phyloP scores from a whole-genome alignment of 108 stramenopile species.

The Cylindrotheca fusiformis region DNA sequence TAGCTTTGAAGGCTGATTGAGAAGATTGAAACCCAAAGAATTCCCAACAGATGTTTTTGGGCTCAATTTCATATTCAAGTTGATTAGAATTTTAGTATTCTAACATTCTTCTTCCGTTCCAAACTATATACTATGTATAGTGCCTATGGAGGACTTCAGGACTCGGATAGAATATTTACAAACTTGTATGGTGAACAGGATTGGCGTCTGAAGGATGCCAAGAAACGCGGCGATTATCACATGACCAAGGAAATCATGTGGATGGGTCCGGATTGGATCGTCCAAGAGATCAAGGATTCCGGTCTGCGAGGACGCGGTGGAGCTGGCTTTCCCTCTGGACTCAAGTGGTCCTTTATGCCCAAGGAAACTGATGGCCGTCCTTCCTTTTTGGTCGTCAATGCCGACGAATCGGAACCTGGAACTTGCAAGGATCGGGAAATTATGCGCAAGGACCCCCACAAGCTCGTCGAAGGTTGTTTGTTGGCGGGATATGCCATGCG shows the following conservation, averaged over 20 bases:
- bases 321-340: conserved; percentile 97
- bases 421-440: conserved; percentile 99
- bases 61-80: conserved; percentile 5
- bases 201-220: conserved; percentile 95
- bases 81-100: background rate
- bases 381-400: conserved; percentile 98
- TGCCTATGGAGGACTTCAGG: conserved; percentile 87
- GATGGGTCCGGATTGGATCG: conserved; percentile 99
- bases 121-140: conserved; percentile 17
- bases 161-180: conserved; percentile 99
- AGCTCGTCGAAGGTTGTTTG: conserved; percentile 98
- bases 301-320: conserved; percentile 99
- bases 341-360: conserved; percentile 99
- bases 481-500: conserved; percentile 99
- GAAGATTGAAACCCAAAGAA: too few relatives aligned
- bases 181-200: conserved; percentile 99
- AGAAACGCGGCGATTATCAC: conserved; percentile 93
- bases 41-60: background rate
- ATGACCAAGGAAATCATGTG: conserved; percentile 97
- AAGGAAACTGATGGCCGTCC: conserved; percentile 98
- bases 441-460: conserved; percentile 99
- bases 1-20: too few relatives aligned
- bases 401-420: conserved; percentile 99
- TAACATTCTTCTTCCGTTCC: conserved; percentile 3
- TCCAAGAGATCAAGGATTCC: conserved; percentile 98